phyloP scores from a whole-genome alignment of 306 rosid genomes.

The Ormosia semicastrata region DNA sequence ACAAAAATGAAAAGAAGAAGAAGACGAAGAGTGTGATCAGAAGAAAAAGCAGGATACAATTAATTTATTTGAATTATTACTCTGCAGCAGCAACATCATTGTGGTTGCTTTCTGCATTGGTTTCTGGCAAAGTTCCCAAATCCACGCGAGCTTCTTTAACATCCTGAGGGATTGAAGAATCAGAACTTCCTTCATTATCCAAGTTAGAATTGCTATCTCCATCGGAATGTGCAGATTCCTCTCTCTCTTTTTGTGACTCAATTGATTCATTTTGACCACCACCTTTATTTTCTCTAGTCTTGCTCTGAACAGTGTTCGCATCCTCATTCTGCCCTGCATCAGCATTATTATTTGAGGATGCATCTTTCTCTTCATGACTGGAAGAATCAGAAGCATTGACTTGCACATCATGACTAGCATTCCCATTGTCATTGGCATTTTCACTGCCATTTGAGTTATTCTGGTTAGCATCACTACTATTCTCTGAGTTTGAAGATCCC shows the following conservation, averaged over 20 bases:
- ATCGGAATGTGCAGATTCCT: slow-evolving; percentile 27
- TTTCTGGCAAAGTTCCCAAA: slow-evolving; percentile 68
- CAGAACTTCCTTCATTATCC: slow-evolving; percentile 42
- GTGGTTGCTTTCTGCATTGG: slow-evolving; percentile 45
- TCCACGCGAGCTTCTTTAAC: slow-evolving; percentile 56
- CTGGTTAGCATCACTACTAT: slow-evolving; percentile 34
- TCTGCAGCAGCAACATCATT: slow-evolving; percentile 47
- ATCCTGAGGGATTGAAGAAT: slow-evolving; percentile 50
- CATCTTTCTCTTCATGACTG: slow-evolving; percentile 21
- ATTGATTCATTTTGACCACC: slow-evolving; percentile 42
- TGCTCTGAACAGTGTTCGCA: slow-evolving; percentile 37
- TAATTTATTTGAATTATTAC: slow-evolving; percentile 36
- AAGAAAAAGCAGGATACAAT: slow-evolving; percentile 18
- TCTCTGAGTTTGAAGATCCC: slow-evolving; percentile 41
- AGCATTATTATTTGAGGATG: slow-evolving; percentile 26
- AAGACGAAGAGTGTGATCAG: slow-evolving; percentile 14
- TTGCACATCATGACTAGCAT: slow-evolving; percentile 27
- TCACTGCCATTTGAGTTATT: slow-evolving; percentile 30
- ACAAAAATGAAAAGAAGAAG: slow-evolving; percentile 5
- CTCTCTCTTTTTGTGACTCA: slow-evolving; percentile 44
- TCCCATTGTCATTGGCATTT: slow-evolving; percentile 28
- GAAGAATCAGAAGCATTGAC: slow-evolving; percentile 22
- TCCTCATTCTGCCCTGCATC: slow-evolving; percentile 27
- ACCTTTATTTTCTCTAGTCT: slow-evolving; percentile 29
- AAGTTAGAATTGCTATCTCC: slow-evolving; percentile 28